phyloP scores from a whole-genome alignment of 2,329 filamentous ascomycete genomes.

The Colletotrichum sp. region DNA sequence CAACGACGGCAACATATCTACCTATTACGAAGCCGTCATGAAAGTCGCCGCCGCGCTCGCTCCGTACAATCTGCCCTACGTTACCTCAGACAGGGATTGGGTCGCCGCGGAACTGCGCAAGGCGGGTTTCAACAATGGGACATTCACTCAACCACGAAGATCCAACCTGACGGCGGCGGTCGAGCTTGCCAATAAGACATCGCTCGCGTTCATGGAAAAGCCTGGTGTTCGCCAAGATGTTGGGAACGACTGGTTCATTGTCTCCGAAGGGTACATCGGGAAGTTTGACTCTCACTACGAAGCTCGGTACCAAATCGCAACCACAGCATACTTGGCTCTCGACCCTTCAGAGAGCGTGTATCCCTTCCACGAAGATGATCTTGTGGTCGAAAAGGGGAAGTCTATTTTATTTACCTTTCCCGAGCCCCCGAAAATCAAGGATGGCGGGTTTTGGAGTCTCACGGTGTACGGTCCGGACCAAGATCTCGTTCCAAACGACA shows the following conservation, averaged over 20 bases:
- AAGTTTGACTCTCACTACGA: neutral
- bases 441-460: neutral
- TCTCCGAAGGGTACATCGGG: neutral
- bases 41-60: neutral
- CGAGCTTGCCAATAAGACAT: neutral
- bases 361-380: neutral
- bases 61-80: neutral
- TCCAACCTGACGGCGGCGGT: neutral
- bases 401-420: neutral
- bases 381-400: neutral
- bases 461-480: neutral
- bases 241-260: neutral
- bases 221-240: neutral
- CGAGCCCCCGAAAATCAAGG: neutral
- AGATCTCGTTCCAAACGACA: neutral
- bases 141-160: neutral
- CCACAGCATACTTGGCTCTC: neutral
- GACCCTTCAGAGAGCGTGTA: neutral
- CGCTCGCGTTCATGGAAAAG: neutral
- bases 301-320: neutral
- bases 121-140: neutral
- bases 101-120: neutral
- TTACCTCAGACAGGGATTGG: neutral
- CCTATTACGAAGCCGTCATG: neutral
- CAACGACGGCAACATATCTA: neutral